These are phyloP conservation scores for Dactylellina leptospora DNA, from an alignment of 2,329 filamentous ascomycete species.

Conservation along the genomic window DNA sequence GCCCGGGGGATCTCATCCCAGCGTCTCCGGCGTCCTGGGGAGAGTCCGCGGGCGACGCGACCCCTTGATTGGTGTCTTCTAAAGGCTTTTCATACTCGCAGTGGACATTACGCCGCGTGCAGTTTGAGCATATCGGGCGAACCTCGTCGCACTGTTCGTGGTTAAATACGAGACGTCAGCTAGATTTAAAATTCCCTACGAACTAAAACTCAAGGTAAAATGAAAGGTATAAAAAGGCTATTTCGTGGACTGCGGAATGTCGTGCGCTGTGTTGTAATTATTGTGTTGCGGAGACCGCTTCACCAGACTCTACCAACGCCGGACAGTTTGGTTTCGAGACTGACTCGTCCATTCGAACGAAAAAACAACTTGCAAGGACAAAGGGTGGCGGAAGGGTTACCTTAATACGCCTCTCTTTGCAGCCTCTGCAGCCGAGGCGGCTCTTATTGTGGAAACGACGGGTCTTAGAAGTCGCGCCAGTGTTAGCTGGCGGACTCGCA, in stretches of 20 bases:
- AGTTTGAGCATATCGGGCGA: slow-evolving; percentile 32
- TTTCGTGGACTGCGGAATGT: no score
- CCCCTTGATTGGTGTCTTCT: not conserved
- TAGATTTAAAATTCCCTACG: no score
- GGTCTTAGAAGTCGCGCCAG: slow-evolving; percentile 7
- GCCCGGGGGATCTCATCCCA: not conserved
- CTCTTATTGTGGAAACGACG: slow-evolving; percentile 51
- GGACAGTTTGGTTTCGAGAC: no score
- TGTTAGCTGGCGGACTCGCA: slow-evolving; percentile 11
- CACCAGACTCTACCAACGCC: no score
- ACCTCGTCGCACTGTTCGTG: slow-evolving; percentile 42
- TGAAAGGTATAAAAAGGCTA: no score
- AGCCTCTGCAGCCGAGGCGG: slow-evolving; percentile 41
- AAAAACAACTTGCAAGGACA: no score
- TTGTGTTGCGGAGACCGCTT: no score
- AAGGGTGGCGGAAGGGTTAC: slow-evolving; percentile 4
- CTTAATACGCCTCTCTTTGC: slow-evolving; percentile 48
- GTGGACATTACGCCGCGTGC: slow-evolving; percentile 19
- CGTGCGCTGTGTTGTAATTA: no score
- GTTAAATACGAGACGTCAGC: no score
- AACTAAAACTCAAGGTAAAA: no score
- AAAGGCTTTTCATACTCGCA: slow-evolving; percentile 20
- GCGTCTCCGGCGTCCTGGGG: not conserved
- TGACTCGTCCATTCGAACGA: no score
- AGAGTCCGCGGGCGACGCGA: not conserved